Conservation (phyloP, 1,284 basidiomycete genomes). For the Austroboletus novae-zelandiae region DNA sequence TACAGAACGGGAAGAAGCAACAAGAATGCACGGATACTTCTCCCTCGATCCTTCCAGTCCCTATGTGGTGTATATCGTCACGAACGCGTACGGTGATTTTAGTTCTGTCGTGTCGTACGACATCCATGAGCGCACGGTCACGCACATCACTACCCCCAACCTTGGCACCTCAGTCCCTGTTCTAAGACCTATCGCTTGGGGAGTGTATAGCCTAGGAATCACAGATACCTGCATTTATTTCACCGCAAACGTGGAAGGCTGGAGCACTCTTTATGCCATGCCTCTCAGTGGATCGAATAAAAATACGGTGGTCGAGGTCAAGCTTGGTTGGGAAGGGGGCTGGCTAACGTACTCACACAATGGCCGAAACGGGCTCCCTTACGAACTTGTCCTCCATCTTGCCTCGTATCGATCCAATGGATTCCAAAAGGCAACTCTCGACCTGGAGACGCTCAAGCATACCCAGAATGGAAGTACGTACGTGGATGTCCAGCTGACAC, state of each 20-base stretch:
- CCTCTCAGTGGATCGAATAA: constrained; percentile 29
- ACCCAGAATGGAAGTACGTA: constrained; percentile 17
- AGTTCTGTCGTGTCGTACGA: constrained; percentile 33
- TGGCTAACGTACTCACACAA: constrained; percentile 29
- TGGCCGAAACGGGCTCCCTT: constrained; percentile 29
- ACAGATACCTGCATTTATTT: constrained; percentile 31
- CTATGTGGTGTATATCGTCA: constrained; percentile 30
- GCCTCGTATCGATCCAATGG: constrained; percentile 30
- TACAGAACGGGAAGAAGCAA: constrained; percentile 30
- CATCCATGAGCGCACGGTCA: constrained; percentile 24
- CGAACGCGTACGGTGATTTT: constrained; percentile 38
- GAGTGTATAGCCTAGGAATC: constrained; percentile 22
- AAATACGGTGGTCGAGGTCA: constrained; percentile 31
- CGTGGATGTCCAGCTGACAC: constrained; percentile 20
- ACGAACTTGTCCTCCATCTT: constrained; percentile 30
- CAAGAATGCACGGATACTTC: constrained; percentile 21
- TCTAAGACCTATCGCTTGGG: constrained; percentile 33
- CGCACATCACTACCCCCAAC: constrained; percentile 35
- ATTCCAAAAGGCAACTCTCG: constrained; percentile 24
- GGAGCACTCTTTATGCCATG: constrained; percentile 32
- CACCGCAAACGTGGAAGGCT: constrained; percentile 37
- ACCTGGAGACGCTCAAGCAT: constrained; percentile 15
- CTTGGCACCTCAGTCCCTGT: constrained; percentile 24
- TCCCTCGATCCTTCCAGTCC: constrained; percentile 28
- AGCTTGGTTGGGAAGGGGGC: constrained; percentile 32